Percentiles rank a stretch among this genome's conserved stretches.
phyloP scores from a whole-genome alignment of 1,284 basidiomycete species.

The Pyrrhoderma noxium region DNA sequence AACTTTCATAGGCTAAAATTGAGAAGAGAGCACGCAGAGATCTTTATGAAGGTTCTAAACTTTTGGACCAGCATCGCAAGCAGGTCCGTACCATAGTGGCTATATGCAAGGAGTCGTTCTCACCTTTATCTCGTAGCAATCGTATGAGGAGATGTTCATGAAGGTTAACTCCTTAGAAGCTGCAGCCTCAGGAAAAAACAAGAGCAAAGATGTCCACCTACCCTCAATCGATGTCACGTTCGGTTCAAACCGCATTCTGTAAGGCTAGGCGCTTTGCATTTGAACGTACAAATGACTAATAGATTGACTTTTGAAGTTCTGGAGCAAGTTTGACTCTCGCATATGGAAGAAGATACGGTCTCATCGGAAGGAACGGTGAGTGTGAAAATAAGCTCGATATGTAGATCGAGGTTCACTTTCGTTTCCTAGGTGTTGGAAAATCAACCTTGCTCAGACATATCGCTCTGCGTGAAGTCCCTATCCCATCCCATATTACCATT shows the following conservation, averaged over 20 bases:
- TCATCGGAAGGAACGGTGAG: conserved; percentile 75
- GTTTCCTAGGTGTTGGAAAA: conserved; percentile 80
- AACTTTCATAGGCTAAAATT: conserved; percentile 71
- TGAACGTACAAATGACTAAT: neutral
- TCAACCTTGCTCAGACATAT: conserved; percentile 96
- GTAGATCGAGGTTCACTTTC: conserved; percentile 1
- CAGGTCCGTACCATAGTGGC: conserved; percentile 43
- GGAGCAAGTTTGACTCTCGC: conserved; percentile 85
- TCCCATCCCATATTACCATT: conserved; percentile 92
- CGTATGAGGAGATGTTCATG: conserved; percentile 98
- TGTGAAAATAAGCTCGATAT: neutral
- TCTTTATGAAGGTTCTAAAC: conserved; percentile 93
- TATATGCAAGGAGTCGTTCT: conserved; percentile 14
- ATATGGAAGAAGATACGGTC: conserved; percentile 81
- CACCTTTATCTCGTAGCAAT: conserved; percentile 51
- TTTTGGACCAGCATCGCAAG: conserved; percentile 89
- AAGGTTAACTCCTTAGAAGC: conserved; percentile 96
- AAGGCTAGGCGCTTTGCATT: conserved; percentile 28
- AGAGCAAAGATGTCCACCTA: conserved; percentile 95
- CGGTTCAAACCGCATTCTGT: conserved; percentile 90
- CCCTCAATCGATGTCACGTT: conserved; percentile 95
- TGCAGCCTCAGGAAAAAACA: conserved; percentile 74
- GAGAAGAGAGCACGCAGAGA: conserved; percentile 88
- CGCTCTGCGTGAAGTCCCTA: conserved; percentile 90
- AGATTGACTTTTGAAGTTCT: conserved; percentile 38